phyloP scores from a whole-genome alignment of 768 basidiomycete genomes.

The Chalciporus piperatus region DNA sequence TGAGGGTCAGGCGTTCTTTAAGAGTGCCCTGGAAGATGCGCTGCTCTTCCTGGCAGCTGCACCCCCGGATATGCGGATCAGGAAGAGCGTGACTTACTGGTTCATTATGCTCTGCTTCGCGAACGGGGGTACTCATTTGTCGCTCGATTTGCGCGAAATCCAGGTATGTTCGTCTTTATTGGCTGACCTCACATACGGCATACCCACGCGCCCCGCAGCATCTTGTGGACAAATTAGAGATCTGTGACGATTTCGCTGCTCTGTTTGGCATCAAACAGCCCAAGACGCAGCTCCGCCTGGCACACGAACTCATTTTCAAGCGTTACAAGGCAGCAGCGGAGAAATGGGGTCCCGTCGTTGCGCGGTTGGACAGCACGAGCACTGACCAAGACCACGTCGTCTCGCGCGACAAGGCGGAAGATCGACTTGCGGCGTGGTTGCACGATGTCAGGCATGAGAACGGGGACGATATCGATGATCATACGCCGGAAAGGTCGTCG shows the following conservation, averaged over 20 bases:
- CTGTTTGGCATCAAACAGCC: conserved; percentile 47
- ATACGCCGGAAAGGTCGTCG: conserved; percentile 29
- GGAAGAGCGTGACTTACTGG: conserved; percentile 61
- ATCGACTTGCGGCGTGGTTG: conserved; percentile 59
- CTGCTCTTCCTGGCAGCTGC: conserved; percentile 52
- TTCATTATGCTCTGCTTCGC: conserved; percentile 52
- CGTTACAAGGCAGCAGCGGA: conserved; percentile 42
- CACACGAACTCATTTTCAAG: conserved; percentile 49
- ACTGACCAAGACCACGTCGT: conserved; percentile 30
- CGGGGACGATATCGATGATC: conserved; percentile 34
- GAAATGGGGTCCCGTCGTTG: conserved; percentile 47
- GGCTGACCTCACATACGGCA: background rate
- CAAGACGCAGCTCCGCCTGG: conserved; percentile 50
- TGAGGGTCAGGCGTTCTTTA: conserved; percentile 59
- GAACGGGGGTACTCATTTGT: conserved; percentile 49
- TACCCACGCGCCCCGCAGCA: conserved; percentile 21
- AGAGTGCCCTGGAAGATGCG: conserved; percentile 59
- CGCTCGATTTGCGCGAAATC: conserved; percentile 48
- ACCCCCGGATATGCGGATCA: conserved; percentile 60
- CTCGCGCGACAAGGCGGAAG: conserved; percentile 43
- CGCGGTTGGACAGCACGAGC: conserved; percentile 32
- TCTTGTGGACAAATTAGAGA: conserved; percentile 42
- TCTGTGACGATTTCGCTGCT: conserved; percentile 50
- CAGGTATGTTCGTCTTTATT: conserved; percentile 35
- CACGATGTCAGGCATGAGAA: conserved; percentile 45